Evolutionary conservation across 1,139 yeast genomes (phyloP).

Genomic region (Suhomyces guaymorum): DNA sequence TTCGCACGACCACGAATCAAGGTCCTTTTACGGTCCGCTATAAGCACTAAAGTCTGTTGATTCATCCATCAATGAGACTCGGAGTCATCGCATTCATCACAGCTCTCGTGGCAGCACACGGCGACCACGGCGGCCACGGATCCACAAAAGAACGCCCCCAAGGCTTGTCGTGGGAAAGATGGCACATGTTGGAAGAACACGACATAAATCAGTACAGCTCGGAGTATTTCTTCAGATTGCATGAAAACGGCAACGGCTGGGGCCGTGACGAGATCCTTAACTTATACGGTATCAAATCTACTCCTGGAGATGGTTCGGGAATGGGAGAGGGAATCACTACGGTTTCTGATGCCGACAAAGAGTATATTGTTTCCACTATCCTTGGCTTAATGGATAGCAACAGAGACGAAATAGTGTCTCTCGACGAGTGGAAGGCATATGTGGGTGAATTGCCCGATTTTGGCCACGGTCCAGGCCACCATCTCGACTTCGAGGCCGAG

Average conservation of each 20-base stretch:
- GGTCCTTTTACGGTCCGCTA: too few species aligned
- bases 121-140: conserved; percentile 11
- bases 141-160: conserved; percentile 35
- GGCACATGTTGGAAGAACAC: conserved; percentile 94
- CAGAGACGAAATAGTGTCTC: conserved; percentile 62
- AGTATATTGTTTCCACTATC: conserved; percentile 57
- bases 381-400: conserved; percentile 63
- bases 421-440: conserved; percentile 74
- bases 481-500: conserved; percentile 89
- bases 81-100: conserved; percentile 3
- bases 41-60: too few species aligned
- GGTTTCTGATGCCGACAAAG: conserved; percentile 57
- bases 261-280: conserved; percentile 69
- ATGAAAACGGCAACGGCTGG: conserved; percentile 64
- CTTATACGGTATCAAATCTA: conserved; percentile 75
- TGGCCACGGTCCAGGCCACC: conserved; percentile 97
- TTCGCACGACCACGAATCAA: too few species aligned
- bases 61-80: conserved; percentile 11
- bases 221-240: conserved; percentile 75
- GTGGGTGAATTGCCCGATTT: conserved; percentile 82
- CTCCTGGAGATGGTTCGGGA: conserved; percentile 89
- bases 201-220: conserved; percentile 73
- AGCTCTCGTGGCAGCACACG: conserved; percentile 12
- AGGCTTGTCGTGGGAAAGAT: conserved; percentile 66
- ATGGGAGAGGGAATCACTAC: conserved; percentile 72